Evolutionary conservation across 495 filamentous ascomycete genomes (phyloP).

Genomic region (Glonium stellatum): DNA sequence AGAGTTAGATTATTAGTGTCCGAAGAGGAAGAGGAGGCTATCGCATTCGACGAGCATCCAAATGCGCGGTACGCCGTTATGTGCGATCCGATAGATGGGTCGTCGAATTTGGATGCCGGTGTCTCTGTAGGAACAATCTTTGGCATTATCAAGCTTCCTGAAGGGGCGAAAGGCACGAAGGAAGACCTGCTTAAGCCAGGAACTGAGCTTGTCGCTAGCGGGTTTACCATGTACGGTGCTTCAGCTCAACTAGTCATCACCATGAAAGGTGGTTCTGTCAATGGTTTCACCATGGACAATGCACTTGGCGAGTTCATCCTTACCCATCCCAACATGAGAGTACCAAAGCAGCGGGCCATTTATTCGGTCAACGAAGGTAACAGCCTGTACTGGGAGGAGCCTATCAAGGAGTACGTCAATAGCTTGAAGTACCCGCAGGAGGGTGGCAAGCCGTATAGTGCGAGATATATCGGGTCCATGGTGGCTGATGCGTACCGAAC

Average conservation of each 20-base stretch:
- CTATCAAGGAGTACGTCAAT: constrained; percentile 80
- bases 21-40: constrained; percentile 89
- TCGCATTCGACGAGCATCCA: constrained; percentile 73
- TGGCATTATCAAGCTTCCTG: constrained; percentile 79
- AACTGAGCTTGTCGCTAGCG: constrained; percentile 82
- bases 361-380: constrained; percentile 99
- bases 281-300: constrained; percentile 95
- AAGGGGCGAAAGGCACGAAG: constrained; percentile 60
- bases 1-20: constrained; percentile 88
- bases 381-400: constrained; percentile 89
- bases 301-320: constrained; percentile 97
- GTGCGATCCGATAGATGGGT: constrained; percentile 97
- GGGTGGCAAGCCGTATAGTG: constrained; percentile 83
- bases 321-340: constrained; percentile 87
- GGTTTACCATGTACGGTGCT: constrained; percentile 99
- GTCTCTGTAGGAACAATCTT: constrained; percentile 99
- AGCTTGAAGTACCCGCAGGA: constrained; percentile 71
- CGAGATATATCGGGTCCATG: constrained; percentile 95
- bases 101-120: constrained; percentile 93
- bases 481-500: constrained; percentile 97
- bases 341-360: constrained; percentile 73
- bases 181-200: constrained; percentile 84
- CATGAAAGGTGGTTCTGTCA: constrained; percentile 87
- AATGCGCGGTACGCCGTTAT: constrained; percentile 88
- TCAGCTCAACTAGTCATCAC: constrained; percentile 94